These are phyloP conservation scores for Trifolium fragiferum DNA, from an alignment of 306 rosid species.

Conservation along the genomic window DNA sequence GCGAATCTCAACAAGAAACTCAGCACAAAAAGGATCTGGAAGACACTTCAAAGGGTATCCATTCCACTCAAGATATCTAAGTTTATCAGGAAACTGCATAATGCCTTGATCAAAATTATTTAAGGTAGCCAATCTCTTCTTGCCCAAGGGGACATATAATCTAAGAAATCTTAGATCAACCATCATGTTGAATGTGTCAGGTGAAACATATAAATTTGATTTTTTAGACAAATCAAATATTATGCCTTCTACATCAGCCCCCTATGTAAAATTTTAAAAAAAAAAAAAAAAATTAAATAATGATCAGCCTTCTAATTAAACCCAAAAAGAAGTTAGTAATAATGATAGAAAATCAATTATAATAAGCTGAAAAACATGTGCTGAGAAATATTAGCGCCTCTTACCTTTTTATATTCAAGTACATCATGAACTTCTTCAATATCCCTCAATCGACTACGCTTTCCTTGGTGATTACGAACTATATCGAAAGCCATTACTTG, in stretches of 20 bases:
- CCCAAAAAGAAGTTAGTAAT: no score
- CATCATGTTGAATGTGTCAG: constrained; percentile 24
- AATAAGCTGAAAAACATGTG: no score
- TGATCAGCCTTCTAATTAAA: no score
- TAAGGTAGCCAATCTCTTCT: neutral
- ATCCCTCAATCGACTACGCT: no score
- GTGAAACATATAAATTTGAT: neutral
- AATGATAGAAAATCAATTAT: no score
- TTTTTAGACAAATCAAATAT: constrained; percentile 4
- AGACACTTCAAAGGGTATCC: constrained; percentile 19
- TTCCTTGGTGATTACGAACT: constrained; percentile 19
- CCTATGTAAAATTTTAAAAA: no score
- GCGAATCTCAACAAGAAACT: constrained; percentile 14
- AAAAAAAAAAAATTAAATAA: neutral
- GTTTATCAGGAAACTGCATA: neutral
- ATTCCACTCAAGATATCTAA: constrained; percentile 32
- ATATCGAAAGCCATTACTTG: constrained; percentile 36
- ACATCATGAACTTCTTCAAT: no score
- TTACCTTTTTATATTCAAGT: no score
- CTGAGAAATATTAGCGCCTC: no score
- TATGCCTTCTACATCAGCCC: constrained; percentile 24
- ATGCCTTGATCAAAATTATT: no score
- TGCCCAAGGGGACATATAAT: neutral
- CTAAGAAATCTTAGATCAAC: constrained; percentile 4
- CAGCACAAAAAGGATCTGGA: constrained; percentile 14